Base-by-base conservation (phyloP, 345 rosid genomes). In the Excoecaria cochinchinensis region DNA sequence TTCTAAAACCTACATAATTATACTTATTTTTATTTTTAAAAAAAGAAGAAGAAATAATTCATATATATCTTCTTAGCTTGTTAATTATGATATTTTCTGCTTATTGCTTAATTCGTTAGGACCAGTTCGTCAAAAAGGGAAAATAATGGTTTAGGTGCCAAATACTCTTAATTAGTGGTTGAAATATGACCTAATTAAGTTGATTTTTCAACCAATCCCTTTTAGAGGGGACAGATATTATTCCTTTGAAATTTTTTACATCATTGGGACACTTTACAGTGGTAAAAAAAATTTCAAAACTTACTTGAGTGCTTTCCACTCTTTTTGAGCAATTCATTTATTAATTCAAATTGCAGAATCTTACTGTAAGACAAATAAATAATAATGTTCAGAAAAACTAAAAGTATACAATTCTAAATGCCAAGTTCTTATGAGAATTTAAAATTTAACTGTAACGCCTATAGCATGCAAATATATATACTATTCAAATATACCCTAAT, bases 161-260 rank as follows among this genome's bases (percentile, higher is more conserved):
- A 72, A 14, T 58, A 55, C 56, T 59, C 22, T 19, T 71, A 13
- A 8, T 63, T 14, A 17, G 65, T 46, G 31, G 36, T 42, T 40
- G 52, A 39, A 13, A 71, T 57, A n/a, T 60, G 55, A 66, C 67
- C 67, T 72, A 42, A 60, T 12, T 9, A 48, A 11, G 51, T 36
- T 63, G 13, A 63, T 50, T 22, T 31, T 50, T 39, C 40, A 21
- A 39, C 16, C 22, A 16, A 15, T 71, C 19, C 4, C 52, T 71
- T 56, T 40, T 38, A 13, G 24, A 24, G 62, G 58, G 16, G 48
- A 56, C 74, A 47, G 6, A 62, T 9, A 11, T 6, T 53, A 53
- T 36, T 38, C 64, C 31, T 42, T 42, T 9, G 44, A 17, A 16
- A 42, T 15, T 3, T 3, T 58, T 40, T 53, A 58, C 3, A 15